A percentile compares a stretch with the other conserved stretches of the same genome.
These are phyloP conservation scores for Mycena leptocephala DNA, from an alignment of 768 basidiomycete species.

Conservation along the genomic window DNA sequence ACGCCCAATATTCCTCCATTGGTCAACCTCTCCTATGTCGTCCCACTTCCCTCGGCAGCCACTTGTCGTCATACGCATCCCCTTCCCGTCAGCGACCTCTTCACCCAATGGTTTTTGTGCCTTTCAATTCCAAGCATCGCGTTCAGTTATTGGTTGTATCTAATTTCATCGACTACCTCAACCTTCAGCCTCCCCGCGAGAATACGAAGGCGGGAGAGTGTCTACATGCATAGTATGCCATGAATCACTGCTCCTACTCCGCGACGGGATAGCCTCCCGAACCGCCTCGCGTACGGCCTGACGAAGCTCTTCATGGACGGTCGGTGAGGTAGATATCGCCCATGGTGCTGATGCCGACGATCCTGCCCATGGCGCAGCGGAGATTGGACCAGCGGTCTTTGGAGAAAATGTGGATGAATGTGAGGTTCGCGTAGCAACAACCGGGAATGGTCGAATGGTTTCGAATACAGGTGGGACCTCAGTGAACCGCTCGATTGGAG, in stretches of 20 bases:
- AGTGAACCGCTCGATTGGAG: background rate
- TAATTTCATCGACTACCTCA: background rate
- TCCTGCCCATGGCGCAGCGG: background rate
- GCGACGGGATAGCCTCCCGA: background rate
- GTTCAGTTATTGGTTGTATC: too few species aligned
- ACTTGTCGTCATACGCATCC: too few species aligned
- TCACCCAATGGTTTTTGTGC: too few species aligned
- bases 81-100: too few species aligned
- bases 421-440: background rate
- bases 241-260: background rate
- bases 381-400: background rate
- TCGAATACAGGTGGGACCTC: background rate
- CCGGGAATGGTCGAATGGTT: background rate
- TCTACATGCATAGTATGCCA: background rate
- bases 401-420: background rate
- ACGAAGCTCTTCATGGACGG: background rate
- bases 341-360: too few species aligned
- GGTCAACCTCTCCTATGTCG: too few species aligned
- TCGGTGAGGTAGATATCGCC: background rate
- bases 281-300: background rate
- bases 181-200: background rate
- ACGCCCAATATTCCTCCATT: too few species aligned
- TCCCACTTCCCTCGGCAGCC: too few species aligned
- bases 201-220: constrained; percentile 7
- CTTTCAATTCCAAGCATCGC: too few species aligned